Evolutionary conservation across 257 asterid genomes (phyloP).

Genomic region (Fraxinus americana): DNA sequence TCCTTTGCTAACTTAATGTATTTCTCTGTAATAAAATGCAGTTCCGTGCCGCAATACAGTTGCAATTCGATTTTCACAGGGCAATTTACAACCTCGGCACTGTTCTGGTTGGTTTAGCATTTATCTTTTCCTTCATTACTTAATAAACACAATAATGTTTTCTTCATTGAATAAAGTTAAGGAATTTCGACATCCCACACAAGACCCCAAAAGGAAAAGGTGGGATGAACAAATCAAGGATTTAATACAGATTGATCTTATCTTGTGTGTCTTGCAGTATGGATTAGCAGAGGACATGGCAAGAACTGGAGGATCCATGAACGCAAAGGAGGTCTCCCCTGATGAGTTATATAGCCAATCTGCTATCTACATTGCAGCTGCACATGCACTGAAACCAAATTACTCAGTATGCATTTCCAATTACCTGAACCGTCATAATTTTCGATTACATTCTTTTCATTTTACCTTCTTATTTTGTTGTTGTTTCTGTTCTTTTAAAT

Average conservation of each 20-base stretch:
- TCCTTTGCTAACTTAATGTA: constrained; percentile 20
- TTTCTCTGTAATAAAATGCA: constrained; percentile 39
- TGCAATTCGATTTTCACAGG: constrained; percentile 98
- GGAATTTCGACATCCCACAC: neutral
- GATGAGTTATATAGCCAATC: constrained; percentile 97
- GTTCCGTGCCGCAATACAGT: constrained; percentile 96
- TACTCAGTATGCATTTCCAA: constrained; percentile 64
- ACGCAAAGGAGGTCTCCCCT: constrained; percentile 72
- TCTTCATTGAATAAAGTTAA: constrained; percentile 9
- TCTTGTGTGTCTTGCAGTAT: constrained; percentile 60
- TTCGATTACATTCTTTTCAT: constrained; percentile 20
- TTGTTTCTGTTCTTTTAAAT: constrained; percentile 10
- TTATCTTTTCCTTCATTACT: constrained; percentile 22
- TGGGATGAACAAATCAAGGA: constrained; percentile 4
- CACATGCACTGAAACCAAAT: constrained; percentile 92
- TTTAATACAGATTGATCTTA: constrained; percentile 26
- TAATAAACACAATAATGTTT: constrained; percentile 2
- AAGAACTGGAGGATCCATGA: constrained; percentile 80
- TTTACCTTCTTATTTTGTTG: constrained; percentile 7
- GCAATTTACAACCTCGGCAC: constrained; percentile 99
- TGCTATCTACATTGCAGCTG: constrained; percentile 96
- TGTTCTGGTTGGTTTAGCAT: constrained; percentile 77
- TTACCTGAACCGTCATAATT: neutral
- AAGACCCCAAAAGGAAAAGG: constrained; percentile 6
- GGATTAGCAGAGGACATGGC: constrained; percentile 97